These are phyloP conservation scores for Chrysoporthe austroafricana DNA, from an alignment of 2,329 filamentous ascomycete genomes.

Conservation along the genomic window DNA sequence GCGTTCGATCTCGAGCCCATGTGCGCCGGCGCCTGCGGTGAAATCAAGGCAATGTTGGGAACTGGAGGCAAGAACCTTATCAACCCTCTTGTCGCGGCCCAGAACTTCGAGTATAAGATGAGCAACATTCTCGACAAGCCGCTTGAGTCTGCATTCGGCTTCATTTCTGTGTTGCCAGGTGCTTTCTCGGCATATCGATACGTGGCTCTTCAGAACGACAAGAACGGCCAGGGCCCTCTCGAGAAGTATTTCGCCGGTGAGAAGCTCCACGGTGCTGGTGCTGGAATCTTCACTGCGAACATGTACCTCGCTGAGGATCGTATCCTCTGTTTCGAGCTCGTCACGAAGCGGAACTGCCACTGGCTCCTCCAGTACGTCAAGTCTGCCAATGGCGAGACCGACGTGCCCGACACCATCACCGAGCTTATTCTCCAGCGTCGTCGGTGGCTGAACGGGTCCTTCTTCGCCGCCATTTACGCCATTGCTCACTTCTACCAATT, in stretches of 20 bases:
- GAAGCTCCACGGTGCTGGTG: constrained; percentile 29
- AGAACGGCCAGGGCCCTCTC: constrained; percentile 78
- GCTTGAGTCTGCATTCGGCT: constrained; percentile 94
- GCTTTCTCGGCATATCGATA: constrained; percentile 98
- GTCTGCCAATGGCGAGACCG: constrained; percentile 93
- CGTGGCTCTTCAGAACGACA: constrained; percentile 93
- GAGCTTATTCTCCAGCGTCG: constrained; percentile 95
- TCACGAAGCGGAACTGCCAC: constrained; percentile 94
- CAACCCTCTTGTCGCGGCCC: constrained; percentile 91
- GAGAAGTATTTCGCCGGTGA: constrained; percentile 30
- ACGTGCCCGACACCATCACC: constrained; percentile 91
- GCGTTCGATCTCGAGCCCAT: constrained; percentile 97
- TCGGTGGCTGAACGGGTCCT: constrained; percentile 96
- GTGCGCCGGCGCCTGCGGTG: constrained; percentile 95
- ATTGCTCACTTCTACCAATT: constrained; percentile 96
- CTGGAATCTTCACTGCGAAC: constrained; percentile 87
- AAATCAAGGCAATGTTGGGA: constrained; percentile 97
- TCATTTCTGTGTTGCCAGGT: constrained; percentile 94
- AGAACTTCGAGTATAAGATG: constrained; percentile 99
- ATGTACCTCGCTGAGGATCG: constrained; percentile 99
- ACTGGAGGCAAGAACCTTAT: constrained; percentile 82
- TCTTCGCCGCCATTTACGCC: constrained; percentile 96
- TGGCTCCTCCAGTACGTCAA: constrained; percentile 99
- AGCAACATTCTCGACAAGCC: constrained; percentile 99
- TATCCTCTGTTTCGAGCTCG: constrained; percentile 97